phyloP scores from a whole-genome alignment of 2,329 filamentous ascomycete genomes.

The Akanthomyces uredinophilus region DNA sequence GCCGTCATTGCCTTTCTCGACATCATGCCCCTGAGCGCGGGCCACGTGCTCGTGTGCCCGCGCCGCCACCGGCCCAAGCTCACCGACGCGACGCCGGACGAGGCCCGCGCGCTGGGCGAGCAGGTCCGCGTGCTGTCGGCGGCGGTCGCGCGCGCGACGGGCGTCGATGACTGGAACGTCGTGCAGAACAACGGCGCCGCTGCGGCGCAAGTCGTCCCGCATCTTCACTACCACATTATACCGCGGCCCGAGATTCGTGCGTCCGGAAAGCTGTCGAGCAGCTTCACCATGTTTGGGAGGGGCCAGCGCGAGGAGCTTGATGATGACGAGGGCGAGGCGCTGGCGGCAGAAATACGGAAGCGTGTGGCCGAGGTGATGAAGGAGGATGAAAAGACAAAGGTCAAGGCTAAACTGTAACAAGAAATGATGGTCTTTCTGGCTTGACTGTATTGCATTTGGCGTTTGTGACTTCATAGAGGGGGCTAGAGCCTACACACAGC shows the following conservation, averaged over 20 bases:
- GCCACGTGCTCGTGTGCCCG: conserved; percentile 79
- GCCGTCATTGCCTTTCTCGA: conserved; percentile 83
- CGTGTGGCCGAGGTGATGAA: conserved; percentile 44
- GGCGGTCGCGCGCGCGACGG: conserved; percentile 64
- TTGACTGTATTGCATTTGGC: conserved; percentile 9
- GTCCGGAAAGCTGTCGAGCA: conserved; percentile 50
- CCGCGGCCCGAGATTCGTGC: conserved; percentile 67
- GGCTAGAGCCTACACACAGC: background rate
- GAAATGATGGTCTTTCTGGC: background rate
- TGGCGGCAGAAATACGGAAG: conserved; percentile 52
- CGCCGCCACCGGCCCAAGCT: conserved; percentile 74
- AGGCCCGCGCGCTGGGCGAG: conserved; percentile 62
- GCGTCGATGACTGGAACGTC: conserved; percentile 84
- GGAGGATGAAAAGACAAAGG: conserved; percentile 31
- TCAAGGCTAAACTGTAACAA: conserved; percentile 35
- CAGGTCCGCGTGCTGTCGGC: conserved; percentile 68
- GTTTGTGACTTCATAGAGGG: background rate
- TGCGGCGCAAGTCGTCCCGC: conserved; percentile 86
- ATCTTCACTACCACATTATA: conserved; percentile 93
- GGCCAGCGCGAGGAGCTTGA: conserved; percentile 69
- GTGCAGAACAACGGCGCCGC: conserved; percentile 92
- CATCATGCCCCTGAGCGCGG: conserved; percentile 79
- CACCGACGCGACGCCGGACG: conserved; percentile 58
- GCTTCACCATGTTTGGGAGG: conserved; percentile 79
- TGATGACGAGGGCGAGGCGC: conserved; percentile 61